phyloP scores from a whole-genome alignment of 2,329 filamentous ascomycete species.

The Beauveria bassiana region DNA sequence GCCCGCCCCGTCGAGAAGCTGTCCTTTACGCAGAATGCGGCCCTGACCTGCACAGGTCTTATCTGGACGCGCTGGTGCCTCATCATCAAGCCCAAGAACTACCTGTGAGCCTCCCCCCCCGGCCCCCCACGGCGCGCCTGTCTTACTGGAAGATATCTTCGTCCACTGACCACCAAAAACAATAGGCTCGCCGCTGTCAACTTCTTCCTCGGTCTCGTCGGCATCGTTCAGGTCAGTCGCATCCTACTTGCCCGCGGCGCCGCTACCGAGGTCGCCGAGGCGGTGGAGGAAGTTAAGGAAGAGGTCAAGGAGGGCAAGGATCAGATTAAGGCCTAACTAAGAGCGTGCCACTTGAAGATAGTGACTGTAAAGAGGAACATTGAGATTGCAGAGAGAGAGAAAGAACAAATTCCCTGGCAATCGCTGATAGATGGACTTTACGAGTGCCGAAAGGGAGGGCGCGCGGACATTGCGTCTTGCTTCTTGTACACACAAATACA shows the following conservation, averaged over 20 bases:
- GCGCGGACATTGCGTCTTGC: not conserved
- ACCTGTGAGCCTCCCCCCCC: conserved; percentile 54
- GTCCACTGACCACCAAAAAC: not conserved
- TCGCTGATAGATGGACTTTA: not conserved
- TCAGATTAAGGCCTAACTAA: not conserved
- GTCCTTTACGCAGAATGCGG: conserved; percentile 84
- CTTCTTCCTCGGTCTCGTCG: conserved; percentile 92
- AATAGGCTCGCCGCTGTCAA: conserved; percentile 83
- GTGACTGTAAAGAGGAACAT: too few relatives aligned
- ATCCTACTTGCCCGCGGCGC: conserved; percentile 61
- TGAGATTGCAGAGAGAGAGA: too few relatives aligned
- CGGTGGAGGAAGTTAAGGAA: conserved; percentile 29
- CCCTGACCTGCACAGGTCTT: conserved; percentile 79
- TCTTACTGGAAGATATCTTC: not conserved
- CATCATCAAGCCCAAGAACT: conserved; percentile 89
- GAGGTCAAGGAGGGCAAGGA: conserved; percentile 23
- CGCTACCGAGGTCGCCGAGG: conserved; percentile 37
- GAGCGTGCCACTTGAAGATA: too few relatives aligned
- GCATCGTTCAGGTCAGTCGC: conserved; percentile 70
- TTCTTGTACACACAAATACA: not conserved
- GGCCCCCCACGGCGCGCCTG: not conserved
- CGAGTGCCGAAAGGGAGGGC: not conserved
- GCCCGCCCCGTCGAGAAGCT: conserved; percentile 85
- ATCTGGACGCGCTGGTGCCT: conserved; percentile 99
- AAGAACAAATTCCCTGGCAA: not conserved